Evolutionary conservation across 257 asterid genomes (phyloP).

Genomic region (Perilla frutescens): DNA sequence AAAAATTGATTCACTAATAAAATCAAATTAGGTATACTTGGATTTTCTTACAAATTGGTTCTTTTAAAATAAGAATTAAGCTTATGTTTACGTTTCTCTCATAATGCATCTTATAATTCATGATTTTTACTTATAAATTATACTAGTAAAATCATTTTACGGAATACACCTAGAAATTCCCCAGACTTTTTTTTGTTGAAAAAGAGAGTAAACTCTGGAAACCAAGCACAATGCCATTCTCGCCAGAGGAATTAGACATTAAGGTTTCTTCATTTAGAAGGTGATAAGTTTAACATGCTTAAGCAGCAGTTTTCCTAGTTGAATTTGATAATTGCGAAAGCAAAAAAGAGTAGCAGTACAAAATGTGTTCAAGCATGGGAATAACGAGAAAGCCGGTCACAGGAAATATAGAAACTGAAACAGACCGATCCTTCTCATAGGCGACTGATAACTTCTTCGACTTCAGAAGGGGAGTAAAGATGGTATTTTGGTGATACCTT

Average conservation of each 20-base stretch:
- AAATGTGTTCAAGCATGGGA: constrained; percentile 12
- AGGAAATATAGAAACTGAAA: constrained; percentile 13
- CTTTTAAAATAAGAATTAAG: too few relatives aligned
- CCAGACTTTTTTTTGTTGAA: too few relatives aligned
- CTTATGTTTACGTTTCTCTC: too few relatives aligned
- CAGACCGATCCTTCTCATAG: constrained; percentile 47
- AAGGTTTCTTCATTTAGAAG: constrained; percentile 12
- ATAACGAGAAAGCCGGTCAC: not conserved
- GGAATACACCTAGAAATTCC: too few relatives aligned
- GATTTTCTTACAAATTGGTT: too few relatives aligned
- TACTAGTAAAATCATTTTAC: too few relatives aligned
- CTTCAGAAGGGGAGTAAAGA: constrained; percentile 80
- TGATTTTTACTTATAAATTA: too few relatives aligned
- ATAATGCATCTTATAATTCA: too few relatives aligned
- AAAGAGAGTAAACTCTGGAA: not conserved
- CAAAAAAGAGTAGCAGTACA: constrained; percentile 18
- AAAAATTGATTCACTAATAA: too few relatives aligned
- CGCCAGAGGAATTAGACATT: not conserved
- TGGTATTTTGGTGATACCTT: constrained; percentile 89
- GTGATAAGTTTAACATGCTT: constrained; percentile 16
- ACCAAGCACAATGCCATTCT: not conserved
- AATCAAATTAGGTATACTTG: too few relatives aligned
- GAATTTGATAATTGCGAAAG: not conserved
- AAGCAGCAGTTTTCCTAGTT: constrained; percentile 21
- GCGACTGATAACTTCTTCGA: constrained; percentile 80